Evolutionary conservation across 169 alveolate species (phyloP), one percentile per base, ranked within the genome.

Genomic region (Perkinsus chesapeaki): DNA sequence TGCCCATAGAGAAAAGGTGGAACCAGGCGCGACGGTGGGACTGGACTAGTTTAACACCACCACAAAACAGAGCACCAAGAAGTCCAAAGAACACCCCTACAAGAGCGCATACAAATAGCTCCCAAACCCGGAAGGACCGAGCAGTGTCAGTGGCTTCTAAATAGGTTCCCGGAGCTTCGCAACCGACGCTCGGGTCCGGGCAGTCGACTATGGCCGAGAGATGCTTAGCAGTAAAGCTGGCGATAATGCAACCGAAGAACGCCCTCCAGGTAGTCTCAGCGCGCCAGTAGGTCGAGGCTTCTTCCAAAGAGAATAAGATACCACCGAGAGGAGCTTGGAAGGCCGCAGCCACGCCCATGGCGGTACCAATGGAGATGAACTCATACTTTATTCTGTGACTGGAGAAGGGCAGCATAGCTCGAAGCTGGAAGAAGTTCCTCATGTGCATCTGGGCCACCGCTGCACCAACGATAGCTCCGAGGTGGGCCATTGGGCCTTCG

Each of bases 401-500:
- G 37, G 82, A 60, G 82, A 60, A 60, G 12, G 82, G 82, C 82
- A 60, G 31, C 82, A 60, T 12, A 7, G 82, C 82, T 60, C 82
- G 12, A 5, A 60, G 82, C 31, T 60, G 82, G 82, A 60, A 60
- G 3, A 60, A 7, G 23, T 60, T 60, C 1, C 82, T 7, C 7
- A 60, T 34, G 82, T 60, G 82, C 82, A 60, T 60, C 82, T 60
- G 82, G 3, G 92, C 72, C 23, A 91, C 92, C n/a, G 92, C 48
- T 3, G 48, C 48, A 0, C 92, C 92, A 12, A 91, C 92, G 3
- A 91, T 39, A 27, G 92, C 92, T 91, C 92, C 92, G 3, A 91
- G 48, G 23, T 91, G 92, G n/a, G 72, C 92, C 72, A 91, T 39
- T 34, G 92, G 92, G 31, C 92, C 92, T 34, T 91, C 92, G 48